Evolutionary conservation across 1,284 basidiomycete species (phyloP), one percentile per base, ranked within the genome.

Genomic region (Porphyrellus sp.): DNA sequence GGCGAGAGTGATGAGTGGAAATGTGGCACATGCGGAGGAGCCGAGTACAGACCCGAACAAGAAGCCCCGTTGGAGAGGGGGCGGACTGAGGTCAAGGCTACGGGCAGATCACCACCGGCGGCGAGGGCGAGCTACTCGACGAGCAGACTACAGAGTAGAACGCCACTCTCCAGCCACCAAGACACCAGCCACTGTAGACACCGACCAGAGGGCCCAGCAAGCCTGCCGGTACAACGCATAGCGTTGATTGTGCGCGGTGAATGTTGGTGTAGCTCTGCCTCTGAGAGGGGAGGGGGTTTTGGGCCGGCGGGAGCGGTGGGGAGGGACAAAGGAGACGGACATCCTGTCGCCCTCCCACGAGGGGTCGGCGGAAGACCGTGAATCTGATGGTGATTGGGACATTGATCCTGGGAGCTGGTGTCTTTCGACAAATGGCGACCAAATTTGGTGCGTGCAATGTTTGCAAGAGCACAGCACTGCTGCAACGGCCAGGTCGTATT

Each of bases 21-120:
- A 55, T 9, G 54, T 39, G 39, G 41, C 43, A 4, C 15, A 13
- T 21, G n/a, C 18, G 24, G 31, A 28, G 53, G 18, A 49, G 40
- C 37, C 44, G n/a, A 16, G 5, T 48, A 80, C 86, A 55, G 62
- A 89, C 87, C 91, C 89, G 71, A 89, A 91, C 34, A 91, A 73
- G 53, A 91, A 75, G 46, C 88, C 89, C 68, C 90, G 89, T 53
- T 80, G n/a, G n/a, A n/a, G n/a, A n/a, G n/a, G n/a, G n/a, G n/a
- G n/a, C n/a, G n/a, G n/a, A n/a, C n/a, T n/a, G n/a, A n/a, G n/a
- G n/a, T n/a, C n/a, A n/a, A n/a, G n/a, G n/a, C n/a, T n/a, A n/a
- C n/a, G n/a, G n/a, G n/a, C n/a, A n/a, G n/a, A n/a, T n/a, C n/a
- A n/a, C n/a, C n/a, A n/a, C n/a, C n/a, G n/a, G n/a, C n/a, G n/a